Evolutionary conservation across 805 yeast species (phyloP), one percentile per base, ranked within the genome.

Genomic region (Candida gorgasii): DNA sequence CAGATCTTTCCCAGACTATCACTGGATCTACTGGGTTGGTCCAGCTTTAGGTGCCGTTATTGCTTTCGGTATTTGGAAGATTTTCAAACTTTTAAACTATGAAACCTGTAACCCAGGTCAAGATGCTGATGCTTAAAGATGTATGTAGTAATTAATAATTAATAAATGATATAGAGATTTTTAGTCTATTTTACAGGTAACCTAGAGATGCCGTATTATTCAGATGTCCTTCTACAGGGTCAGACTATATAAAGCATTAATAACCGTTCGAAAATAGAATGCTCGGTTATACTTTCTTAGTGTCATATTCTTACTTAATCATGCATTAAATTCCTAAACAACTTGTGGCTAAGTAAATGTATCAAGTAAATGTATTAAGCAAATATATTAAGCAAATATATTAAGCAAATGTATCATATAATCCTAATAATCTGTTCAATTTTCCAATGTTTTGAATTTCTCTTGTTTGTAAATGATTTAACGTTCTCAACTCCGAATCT

Each of bases 1-100:
- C 42, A 72, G 63, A 44, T 72, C 78, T 16, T 89, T 89, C 82
- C 95, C 96, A 26, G 62, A 57, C 57, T 88, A 88, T 70, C 89
- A 82, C 75, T 88, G 95, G 95, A 87, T 89, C 51, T 88, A 88
- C 76, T 87, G 95, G 93, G 80, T 88, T 44, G 96, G 96, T 42
- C 96, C 96, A 47, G 54, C 82, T 42, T 58, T 85, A 45, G 96
- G 95, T 50, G 68, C 90, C 8, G 47, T 75, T 43, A 60, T 87
- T 52, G 83, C 95, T 28, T 79, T 75, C 52, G 76, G 75, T 47
- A 72, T 86, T 50, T 86, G 87, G 84, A 74, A 81, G 59, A 50
- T 79, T 37, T 72, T 87, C 68, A 82, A 79, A 63, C 54, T 76
- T 56, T 70, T 85, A 55, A 76, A 84, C 57, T 85, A 84, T 67